Evolutionary conservation across 2,329 filamentous ascomycete genomes (phyloP), one percentile per base, ranked within the genome.

Genomic region (Bipolaris gigantea): DNA sequence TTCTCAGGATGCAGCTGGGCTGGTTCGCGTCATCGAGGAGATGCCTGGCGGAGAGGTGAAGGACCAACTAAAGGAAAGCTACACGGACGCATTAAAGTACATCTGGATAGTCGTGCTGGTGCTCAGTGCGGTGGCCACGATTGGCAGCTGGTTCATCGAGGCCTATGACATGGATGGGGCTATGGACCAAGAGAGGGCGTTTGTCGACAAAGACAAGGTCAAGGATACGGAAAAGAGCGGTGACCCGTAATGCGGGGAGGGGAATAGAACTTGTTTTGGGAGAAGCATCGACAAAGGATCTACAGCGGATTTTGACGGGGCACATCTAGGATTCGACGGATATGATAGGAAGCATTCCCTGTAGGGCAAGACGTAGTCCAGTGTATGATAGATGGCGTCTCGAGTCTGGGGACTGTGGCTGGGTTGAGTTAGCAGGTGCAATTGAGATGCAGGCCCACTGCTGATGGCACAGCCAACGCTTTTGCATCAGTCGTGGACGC

Each of bases 71-170:
- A 62, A 57, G 18, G 72, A 77, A 43, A 80, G 80, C 2, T 86
- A 85, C 62, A 79, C 80, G 0, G 79, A 83, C 63, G 79, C 79
- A 18, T 63, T 86, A 57, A 77, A 76, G 54, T 80, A 79, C 35
- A 79, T 86, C 16, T 86, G 82, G 80, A 77, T 81, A 23, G 78
- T 84, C 21, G 80, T 84, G 73, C 79, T 78, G 50, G 83, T 73
- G 0, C 71, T 86, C n/a, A 76, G 77, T 10, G 81, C 71, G 0
- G 67, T 82, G 1, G 81, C 80, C 2, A 69, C 85, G 32, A 43
- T 84, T 33, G 71, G 80, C 44, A 84, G 80, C 60, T 55, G 83
- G 0, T 78, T 81, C 56, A 82, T 83, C 2, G 77, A 83, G 63
- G 76, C 60, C 25, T 69, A 71, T 50, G 61, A 70, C n/a, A 67